Percentiles rank a stretch among this genome's conserved stretches.
These are phyloP conservation scores for Phytophthora palmivora DNA, from an alignment of 352 stramenopile genomes.

Conservation along the genomic window DNA sequence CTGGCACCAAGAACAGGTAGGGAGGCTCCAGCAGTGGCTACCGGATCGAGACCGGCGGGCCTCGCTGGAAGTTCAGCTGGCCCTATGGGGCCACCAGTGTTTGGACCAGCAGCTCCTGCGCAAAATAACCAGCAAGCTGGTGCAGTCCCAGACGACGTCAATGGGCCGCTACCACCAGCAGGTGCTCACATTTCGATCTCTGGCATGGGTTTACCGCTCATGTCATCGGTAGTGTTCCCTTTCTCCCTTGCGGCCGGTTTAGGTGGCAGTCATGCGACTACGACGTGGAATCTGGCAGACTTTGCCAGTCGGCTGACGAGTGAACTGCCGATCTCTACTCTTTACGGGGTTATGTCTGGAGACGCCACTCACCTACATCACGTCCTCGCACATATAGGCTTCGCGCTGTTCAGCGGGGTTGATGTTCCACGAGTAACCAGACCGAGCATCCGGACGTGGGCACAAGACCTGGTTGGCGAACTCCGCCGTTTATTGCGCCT, in stretches of 20 bases:
- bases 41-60: slow-evolving; percentile 30
- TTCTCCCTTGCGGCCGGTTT: slow-evolving; percentile 53
- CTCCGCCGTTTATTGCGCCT: slow-evolving; percentile 52
- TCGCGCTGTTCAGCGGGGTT: slow-evolving; percentile 63
- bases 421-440: slow-evolving; percentile 70
- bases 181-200: slow-evolving; percentile 42
- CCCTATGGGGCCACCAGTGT: not conserved
- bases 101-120: slow-evolving; percentile 5
- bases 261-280: slow-evolving; percentile 45
- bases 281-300: slow-evolving; percentile 68
- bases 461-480: slow-evolving; percentile 51
- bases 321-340: slow-evolving; percentile 53
- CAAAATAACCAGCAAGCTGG: slow-evolving; percentile 6
- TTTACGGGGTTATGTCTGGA: slow-evolving; percentile 63
- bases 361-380: slow-evolving; percentile 59
- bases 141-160: slow-evolving; percentile 5
- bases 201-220: slow-evolving; percentile 44
- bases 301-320: slow-evolving; percentile 54
- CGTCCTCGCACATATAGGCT: slow-evolving; percentile 62
- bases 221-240: slow-evolving; percentile 63
- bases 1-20: slow-evolving; percentile 1
- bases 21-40: not conserved
- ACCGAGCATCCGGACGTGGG: slow-evolving; percentile 63
- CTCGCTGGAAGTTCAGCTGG: slow-evolving; percentile 10
- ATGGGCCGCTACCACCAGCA: slow-evolving; percentile 7